These are phyloP conservation scores for Carex kokanica DNA, from an alignment of 176 grass and related monocot genomes.

Conservation along the genomic window DNA sequence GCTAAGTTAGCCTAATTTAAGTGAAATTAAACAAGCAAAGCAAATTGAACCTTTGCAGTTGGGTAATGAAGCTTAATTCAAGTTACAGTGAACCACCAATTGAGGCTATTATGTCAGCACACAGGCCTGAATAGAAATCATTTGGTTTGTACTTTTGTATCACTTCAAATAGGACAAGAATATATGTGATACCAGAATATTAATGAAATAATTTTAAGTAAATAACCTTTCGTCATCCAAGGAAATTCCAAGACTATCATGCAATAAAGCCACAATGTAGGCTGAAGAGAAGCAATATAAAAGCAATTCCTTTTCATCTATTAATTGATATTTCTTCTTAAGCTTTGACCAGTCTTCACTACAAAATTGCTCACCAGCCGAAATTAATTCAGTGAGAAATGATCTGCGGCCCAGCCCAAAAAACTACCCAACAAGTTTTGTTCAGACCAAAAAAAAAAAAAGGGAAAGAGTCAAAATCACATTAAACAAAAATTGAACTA, in stretches of 20 bases:
- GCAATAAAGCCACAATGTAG: conserved; percentile 80
- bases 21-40: neutral
- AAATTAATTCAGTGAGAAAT: conserved; percentile 66
- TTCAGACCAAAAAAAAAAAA: neutral
- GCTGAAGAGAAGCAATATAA: conserved; percentile 92
- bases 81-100: neutral
- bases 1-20: neutral
- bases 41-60: neutral
- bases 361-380: conserved; percentile 73
- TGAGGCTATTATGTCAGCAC: neutral
- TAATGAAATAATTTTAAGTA: neutral
- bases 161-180: too few relatives aligned
- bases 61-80: neutral
- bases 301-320: conserved; percentile 69
- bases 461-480: neutral
- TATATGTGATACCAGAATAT: conserved; percentile 10
- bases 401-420: conserved; percentile 59
- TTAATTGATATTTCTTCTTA: conserved; percentile 62
- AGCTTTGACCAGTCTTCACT: conserved; percentile 76
- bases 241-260: conserved; percentile 74
- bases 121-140: neutral
- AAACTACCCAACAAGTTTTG: conserved; percentile 52
- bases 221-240: conserved; percentile 62
- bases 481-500: conserved; percentile 8
- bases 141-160: neutral